Evolutionary conservation across 106 monocot species (phyloP).

Genomic region (Xerophyta viscosa): DNA sequence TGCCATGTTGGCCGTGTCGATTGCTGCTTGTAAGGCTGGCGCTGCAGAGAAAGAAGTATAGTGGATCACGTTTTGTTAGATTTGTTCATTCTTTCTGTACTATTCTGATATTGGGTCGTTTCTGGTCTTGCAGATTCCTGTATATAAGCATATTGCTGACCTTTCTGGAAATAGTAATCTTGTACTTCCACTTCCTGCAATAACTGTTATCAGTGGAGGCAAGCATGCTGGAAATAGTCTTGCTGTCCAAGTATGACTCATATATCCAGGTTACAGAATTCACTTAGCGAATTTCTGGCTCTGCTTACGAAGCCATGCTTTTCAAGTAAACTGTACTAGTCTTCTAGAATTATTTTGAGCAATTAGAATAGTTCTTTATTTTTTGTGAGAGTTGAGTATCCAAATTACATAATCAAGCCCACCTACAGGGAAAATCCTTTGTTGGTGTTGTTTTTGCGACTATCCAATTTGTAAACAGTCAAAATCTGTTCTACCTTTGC

Average conservation of each 20-base stretch:
- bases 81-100: neutral
- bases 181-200: constrained; percentile 78
- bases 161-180: constrained; percentile 77
- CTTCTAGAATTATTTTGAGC: no score
- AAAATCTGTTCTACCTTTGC: no score
- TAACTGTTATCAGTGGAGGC: constrained; percentile 85
- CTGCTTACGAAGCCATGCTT: no score
- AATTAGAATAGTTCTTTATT: no score
- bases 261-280: constrained; percentile 31
- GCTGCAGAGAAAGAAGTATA: constrained; percentile 93
- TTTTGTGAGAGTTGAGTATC: no score
- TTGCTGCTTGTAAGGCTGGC: constrained; percentile 99
- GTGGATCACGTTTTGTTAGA: neutral
- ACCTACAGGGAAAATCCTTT: no score
- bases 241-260: constrained; percentile 67
- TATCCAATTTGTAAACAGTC: no score
- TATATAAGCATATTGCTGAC: constrained; percentile 92
- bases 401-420: no score
- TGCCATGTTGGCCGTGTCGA: constrained; percentile 93
- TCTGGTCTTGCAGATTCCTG: constrained; percentile 48
- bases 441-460: no score
- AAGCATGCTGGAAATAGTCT: constrained; percentile 89
- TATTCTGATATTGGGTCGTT: constrained; percentile 1
- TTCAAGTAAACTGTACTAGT: no score
- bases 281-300: neutral